Conservation (phyloP, 148 eudicot genomes). For the Suaeda aralocaspica region DNA sequence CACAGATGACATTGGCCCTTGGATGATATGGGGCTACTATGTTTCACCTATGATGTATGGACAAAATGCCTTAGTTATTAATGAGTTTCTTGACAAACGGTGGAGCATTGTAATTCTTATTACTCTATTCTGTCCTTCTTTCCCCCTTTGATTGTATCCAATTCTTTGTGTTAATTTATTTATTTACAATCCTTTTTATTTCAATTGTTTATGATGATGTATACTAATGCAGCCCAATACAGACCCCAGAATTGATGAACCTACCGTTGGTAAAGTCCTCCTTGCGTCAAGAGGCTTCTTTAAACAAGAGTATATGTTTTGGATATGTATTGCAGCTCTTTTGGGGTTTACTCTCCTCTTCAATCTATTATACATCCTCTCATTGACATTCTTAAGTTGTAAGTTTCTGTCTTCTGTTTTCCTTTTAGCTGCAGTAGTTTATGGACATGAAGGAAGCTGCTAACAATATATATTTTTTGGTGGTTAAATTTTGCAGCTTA, state of each 20-base stretch:
- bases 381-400: constrained; percentile 57
- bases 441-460: neutral
- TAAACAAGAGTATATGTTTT: constrained; percentile 54
- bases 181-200: neutral
- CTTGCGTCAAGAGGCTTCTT: constrained; percentile 62
- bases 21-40: constrained; percentile 75
- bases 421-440: neutral
- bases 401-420: constrained; percentile 19
- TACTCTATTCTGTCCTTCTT: neutral
- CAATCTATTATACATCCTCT: constrained; percentile 52
- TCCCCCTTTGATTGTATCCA: neutral
- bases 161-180: neutral
- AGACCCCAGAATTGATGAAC: constrained; percentile 47
- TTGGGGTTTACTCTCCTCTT: constrained; percentile 58
- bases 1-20: constrained; percentile 55
- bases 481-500: constrained; percentile 43
- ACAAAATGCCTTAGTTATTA: constrained; percentile 66
- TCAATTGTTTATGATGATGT: constrained; percentile 2
- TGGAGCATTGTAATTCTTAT: constrained; percentile 53
- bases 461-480: neutral
- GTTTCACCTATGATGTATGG: constrained; percentile 76
- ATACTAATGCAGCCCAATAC: constrained; percentile 51
- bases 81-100: constrained; percentile 70
- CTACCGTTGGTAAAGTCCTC: constrained; percentile 64
- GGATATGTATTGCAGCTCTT: constrained; percentile 65